These are phyloP conservation scores for Ilex paraguariensis DNA, from an alignment of 305 asterid species.

Conservation along the genomic window DNA sequence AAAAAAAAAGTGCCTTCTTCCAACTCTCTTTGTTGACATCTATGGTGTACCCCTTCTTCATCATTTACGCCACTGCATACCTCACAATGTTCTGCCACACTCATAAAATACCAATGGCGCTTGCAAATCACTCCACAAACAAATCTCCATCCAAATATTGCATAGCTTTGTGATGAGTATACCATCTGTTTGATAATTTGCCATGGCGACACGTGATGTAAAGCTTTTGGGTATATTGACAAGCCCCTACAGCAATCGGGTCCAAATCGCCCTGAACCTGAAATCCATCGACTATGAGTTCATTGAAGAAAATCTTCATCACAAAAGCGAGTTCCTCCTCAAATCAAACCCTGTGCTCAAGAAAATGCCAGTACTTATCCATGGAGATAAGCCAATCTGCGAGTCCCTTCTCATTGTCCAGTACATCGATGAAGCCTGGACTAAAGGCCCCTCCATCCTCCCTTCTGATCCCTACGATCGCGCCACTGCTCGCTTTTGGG, in stretches of 20 bases:
- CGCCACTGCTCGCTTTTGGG: constrained; percentile 24
- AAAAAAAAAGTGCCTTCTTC: too few relatives aligned
- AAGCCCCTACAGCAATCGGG: constrained; percentile 37
- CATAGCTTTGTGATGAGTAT: too few relatives aligned
- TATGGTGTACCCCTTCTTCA: too few relatives aligned
- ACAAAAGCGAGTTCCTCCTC: constrained; percentile 34
- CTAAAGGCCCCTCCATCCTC: constrained; percentile 24
- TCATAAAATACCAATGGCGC: too few relatives aligned
- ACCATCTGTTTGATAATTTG: too few relatives aligned
- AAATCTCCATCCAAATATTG: too few relatives aligned
- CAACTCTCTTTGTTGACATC: too few relatives aligned
- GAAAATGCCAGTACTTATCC: constrained; percentile 48
- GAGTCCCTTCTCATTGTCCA: constrained; percentile 38
- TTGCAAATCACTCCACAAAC: too few relatives aligned
- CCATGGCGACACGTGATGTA: constrained; percentile 24
- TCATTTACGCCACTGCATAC: too few relatives aligned
- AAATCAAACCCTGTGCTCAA: constrained; percentile 39
- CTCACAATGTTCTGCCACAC: too few relatives aligned
- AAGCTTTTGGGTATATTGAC: constrained; percentile 34
- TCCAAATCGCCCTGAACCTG: constrained; percentile 30
- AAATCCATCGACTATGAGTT: constrained; percentile 34
- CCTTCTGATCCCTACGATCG: constrained; percentile 45
- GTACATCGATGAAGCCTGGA: constrained; percentile 43
- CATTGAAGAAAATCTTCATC: constrained; percentile 17
- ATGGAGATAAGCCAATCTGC: constrained; percentile 27